Base-by-base conservation (phyloP, 768 basidiomycete genomes). In the Hericium erinaceus region DNA sequence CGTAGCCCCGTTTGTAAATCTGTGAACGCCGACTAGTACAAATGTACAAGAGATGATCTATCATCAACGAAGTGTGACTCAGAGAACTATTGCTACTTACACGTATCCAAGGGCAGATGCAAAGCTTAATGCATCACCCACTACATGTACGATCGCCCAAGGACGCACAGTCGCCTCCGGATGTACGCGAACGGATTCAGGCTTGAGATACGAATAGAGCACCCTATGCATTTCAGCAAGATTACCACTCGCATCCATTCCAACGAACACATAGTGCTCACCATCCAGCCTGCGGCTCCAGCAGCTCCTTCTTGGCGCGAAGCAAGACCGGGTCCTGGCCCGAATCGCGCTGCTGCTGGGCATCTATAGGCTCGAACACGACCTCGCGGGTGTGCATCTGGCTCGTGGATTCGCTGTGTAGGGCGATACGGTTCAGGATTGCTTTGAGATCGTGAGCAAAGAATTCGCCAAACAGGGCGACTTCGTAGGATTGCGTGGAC, bases 91-190 rank as follows among this genome's bases (percentile, higher is more conserved):
- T 8, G 9, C 33, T 33, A 69, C 83, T 59, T 69, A 89, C 84
- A 80, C 69, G 64, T 89, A 92, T 58, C 90, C 90, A 28, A 93
- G 72, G 2, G 87, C 87, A 54, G 82, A 85, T 13, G 89, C 88
- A 67, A 92, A 91, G 65, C 84, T 83, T 37, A 89, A 70, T 11
- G 87, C 88, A 68, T 93, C 88, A 1, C 90, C 90, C 24, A 81
- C 75, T 20, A 92, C 85, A 64, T 89, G 81, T 59, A 84, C 86
- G 37, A 81, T 85, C 13, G 88, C 84, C 85, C 90, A 92, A 10
- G 91, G 88, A 52, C 90, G 79, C 50, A 93, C 90, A 3, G 91
- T 93, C 1, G 89, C 89, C 67, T 92, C 89, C 10, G 90, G 89
- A 63, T 92, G 86, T 15, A 85, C 84, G 48, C 89, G 81, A 11